phyloP scores from a whole-genome alignment of 352 stramenopile species.

The Thalassiosira livingstoniorum region DNA sequence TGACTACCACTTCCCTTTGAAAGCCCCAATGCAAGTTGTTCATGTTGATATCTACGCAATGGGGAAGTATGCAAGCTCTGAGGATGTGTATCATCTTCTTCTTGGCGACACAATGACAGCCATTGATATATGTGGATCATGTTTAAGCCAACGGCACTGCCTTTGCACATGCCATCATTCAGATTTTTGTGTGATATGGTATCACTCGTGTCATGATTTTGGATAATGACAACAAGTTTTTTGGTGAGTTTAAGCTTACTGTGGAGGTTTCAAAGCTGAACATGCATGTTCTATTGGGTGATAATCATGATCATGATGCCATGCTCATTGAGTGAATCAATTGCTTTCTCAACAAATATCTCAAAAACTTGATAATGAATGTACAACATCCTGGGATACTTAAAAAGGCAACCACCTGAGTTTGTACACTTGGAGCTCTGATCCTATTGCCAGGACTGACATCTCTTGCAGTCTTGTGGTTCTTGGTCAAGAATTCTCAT shows the following conservation, averaged over 20 bases:
- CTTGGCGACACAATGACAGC: too few relatives aligned
- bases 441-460: conserved; percentile 15
- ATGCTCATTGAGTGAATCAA: conserved; percentile 21
- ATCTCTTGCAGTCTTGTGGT: conserved; percentile 29
- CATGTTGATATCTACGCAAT: too few relatives aligned
- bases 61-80: too few relatives aligned
- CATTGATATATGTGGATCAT: too few relatives aligned
- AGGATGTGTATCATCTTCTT: too few relatives aligned
- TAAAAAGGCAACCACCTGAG: neutral
- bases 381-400: neutral
- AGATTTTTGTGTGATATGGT: too few relatives aligned
- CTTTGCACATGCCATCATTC: too few relatives aligned
- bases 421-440: conserved; percentile 22
- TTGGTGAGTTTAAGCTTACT: neutral
- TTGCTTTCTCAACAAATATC: conserved; percentile 18
- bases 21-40: too few relatives aligned
- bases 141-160: too few relatives aligned
- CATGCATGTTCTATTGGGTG: conserved; percentile 4
- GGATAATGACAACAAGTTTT: conserved; percentile 11
- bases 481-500: conserved; percentile 21
- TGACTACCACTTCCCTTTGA: too few relatives aligned
- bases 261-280: neutral
- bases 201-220: too few relatives aligned
- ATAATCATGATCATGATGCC: conserved; percentile 17
- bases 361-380: conserved; percentile 15